Evolutionary conservation across 768 basidiomycete genomes (phyloP).

Genomic region (Podaxis pistillaris): DNA sequence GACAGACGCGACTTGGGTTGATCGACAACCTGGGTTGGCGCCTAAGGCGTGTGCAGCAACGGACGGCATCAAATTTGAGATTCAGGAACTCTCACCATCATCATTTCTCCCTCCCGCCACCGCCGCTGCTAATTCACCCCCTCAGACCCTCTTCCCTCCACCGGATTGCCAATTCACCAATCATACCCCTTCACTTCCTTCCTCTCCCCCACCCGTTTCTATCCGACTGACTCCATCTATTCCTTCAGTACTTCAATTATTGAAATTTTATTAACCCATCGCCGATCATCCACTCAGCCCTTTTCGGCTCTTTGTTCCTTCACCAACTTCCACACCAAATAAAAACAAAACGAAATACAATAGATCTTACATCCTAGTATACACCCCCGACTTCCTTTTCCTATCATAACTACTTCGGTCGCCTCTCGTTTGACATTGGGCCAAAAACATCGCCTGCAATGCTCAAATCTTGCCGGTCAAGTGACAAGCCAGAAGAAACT

Average conservation of each 20-base stretch:
- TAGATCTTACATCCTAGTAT: too few species aligned
- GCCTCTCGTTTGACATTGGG: too few species aligned
- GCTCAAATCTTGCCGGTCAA: neutral
- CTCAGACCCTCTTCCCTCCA: neutral
- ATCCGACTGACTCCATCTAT: neutral
- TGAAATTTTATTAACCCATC: neutral
- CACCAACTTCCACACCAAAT: neutral
- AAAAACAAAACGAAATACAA: too few species aligned
- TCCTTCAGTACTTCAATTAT: neutral
- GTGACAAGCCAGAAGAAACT: neutral
- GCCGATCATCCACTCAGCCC: neutral
- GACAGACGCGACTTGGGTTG: neutral
- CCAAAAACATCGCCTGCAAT: neutral
- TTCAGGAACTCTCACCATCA: constrained; percentile 6
- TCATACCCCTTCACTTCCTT: neutral
- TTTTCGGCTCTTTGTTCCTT: neutral
- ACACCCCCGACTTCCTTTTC: too few species aligned
- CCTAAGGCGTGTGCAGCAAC: neutral
- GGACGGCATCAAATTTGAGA: neutral
- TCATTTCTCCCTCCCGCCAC: constrained; percentile 1
- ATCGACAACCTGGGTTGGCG: neutral
- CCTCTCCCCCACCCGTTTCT: neutral
- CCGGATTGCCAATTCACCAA: neutral
- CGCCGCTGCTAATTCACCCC: neutral
- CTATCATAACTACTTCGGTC: too few species aligned